Conservation (phyloP, 306 rosid species). For the Begonia peltatifolia region DNA sequence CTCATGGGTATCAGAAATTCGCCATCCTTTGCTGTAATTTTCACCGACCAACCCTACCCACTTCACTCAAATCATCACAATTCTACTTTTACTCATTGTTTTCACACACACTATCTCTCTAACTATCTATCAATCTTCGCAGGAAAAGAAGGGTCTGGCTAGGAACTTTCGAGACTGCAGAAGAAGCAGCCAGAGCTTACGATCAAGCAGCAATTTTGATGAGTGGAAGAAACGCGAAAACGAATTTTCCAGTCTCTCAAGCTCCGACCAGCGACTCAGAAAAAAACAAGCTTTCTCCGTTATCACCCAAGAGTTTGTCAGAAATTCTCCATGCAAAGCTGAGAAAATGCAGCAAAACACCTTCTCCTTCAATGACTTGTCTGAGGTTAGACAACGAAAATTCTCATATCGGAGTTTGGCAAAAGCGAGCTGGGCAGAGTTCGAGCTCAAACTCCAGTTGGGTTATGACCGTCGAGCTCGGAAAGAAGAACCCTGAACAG, state of each 20-base stretch:
- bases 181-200: slow-evolving; percentile 34
- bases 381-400: slow-evolving; percentile 78
- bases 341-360: slow-evolving; percentile 48
- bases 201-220: slow-evolving; percentile 35
- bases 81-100: neutral
- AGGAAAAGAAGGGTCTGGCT: slow-evolving; percentile 44
- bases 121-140: neutral
- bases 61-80: neutral
- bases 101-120: neutral
- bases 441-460: slow-evolving; percentile 51
- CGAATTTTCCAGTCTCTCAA: slow-evolving; percentile 32
- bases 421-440: slow-evolving; percentile 53
- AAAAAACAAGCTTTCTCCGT: slow-evolving; percentile 3
- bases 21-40: slow-evolving; percentile 38
- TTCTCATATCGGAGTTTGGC: slow-evolving; percentile 86
- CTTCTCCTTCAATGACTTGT: slow-evolving; percentile 84
- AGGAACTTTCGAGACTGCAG: slow-evolving; percentile 41
- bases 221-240: slow-evolving; percentile 37
- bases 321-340: slow-evolving; percentile 80
- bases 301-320: slow-evolving; percentile 29
- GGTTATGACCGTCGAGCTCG: slow-evolving; percentile 63
- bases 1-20: slow-evolving; percentile 45
- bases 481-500: slow-evolving; percentile 11
- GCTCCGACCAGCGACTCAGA: slow-evolving; percentile 20
- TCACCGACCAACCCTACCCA: neutral